Percentiles rank a stretch among this genome's conserved stretches.
Evolutionary conservation across 2,329 filamentous ascomycete genomes (phyloP).

Genomic region (Stagonosporopsis tanaceti): DNA sequence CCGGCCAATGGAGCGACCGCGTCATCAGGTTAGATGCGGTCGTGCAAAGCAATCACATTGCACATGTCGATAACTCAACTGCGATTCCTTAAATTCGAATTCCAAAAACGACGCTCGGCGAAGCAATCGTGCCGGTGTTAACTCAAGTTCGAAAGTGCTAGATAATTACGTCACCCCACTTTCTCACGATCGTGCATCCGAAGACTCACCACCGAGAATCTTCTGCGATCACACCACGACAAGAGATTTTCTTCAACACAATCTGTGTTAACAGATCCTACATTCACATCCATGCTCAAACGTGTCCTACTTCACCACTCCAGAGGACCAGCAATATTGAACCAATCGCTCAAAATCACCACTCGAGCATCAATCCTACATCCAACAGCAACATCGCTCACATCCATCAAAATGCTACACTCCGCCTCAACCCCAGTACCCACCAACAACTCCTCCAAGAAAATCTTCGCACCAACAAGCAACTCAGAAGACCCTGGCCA

Average conservation of each 20-base stretch:
- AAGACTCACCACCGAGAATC: conserved; percentile 20
- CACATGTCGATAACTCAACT: not conserved
- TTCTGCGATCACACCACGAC: conserved; percentile 24
- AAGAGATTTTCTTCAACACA: not conserved
- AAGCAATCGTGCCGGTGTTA: not conserved
- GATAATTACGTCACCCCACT: conserved; percentile 38
- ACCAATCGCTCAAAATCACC: not conserved
- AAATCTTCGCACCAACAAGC: conserved; percentile 69
- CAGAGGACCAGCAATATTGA: not conserved
- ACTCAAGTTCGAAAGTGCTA: not conserved
- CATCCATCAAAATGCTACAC: conserved; percentile 33
- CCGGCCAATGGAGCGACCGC: conserved; percentile 17
- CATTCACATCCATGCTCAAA: not conserved
- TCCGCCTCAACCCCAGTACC: conserved; percentile 21
- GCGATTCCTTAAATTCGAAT: not conserved
- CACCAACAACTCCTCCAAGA: conserved; percentile 38
- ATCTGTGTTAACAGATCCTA: not conserved
- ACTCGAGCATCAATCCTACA: not conserved
- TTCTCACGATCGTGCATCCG: conserved; percentile 26
- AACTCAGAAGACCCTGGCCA: conserved; percentile 62
- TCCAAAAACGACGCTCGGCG: not conserved
- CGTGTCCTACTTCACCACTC: not conserved
- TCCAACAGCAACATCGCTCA: not conserved
- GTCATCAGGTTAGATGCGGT: conserved; percentile 3
- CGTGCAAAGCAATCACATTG: not conserved